These are phyloP conservation scores for Thelephora ganbajun DNA, from an alignment of 768 basidiomycete genomes.

Conservation along the genomic window DNA sequence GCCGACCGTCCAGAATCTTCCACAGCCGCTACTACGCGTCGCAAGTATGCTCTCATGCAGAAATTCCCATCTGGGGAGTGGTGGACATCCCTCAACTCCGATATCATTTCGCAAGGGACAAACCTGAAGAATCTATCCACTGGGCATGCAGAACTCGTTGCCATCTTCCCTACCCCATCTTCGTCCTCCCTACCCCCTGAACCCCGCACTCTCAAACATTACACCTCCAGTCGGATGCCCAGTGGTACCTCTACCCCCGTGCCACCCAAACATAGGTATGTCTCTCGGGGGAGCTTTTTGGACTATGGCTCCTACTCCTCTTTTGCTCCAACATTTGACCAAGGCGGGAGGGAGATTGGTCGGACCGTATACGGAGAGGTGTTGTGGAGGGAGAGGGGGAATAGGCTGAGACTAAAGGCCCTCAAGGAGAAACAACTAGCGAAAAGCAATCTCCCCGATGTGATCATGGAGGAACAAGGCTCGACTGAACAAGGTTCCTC, in stretches of 20 bases:
- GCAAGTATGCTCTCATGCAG: conserved; percentile 67
- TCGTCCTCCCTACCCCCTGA: conserved; percentile 15
- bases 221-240: conserved; percentile 29
- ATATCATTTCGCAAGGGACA: conserved; percentile 22
- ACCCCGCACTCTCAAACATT: conserved; percentile 41
- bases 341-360: conserved; percentile 62
- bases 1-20: conserved; percentile 8
- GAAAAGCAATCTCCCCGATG: conserved; percentile 4
- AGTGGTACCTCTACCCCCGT: conserved; percentile 19
- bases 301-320: conserved; percentile 67
- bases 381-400: conserved; percentile 24
- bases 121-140: conserved; percentile 38
- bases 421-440: not conserved
- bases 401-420: conserved; percentile 12
- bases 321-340: conserved; percentile 72
- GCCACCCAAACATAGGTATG: conserved; percentile 28
- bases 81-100: conserved; percentile 61
- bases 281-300: conserved; percentile 56
- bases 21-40: conserved; percentile 19
- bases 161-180: conserved; percentile 52
- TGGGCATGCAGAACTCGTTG: conserved; percentile 64
- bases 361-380: conserved; percentile 45
- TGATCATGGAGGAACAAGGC: conserved; percentile 6
- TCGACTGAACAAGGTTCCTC: not conserved
- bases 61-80: conserved; percentile 64